Conservation (phyloP, 164 flowering plant genomes). For the Annona squamosa region DNA sequence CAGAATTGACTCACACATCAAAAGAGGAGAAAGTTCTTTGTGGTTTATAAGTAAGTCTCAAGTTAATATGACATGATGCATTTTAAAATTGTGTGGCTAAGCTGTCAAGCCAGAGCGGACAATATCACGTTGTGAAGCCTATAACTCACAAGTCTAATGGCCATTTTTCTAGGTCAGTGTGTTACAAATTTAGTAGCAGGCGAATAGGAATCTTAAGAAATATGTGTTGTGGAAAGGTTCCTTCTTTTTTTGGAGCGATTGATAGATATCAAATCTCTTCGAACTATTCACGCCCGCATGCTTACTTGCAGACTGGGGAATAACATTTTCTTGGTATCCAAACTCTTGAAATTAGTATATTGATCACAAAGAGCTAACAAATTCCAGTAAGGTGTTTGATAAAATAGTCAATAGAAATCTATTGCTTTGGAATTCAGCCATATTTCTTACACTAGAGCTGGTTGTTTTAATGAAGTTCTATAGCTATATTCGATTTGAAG, state of each 20-base stretch:
- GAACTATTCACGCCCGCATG: conserved; percentile 32
- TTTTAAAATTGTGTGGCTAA: no score
- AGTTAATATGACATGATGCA: no score
- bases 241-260: conserved; percentile 24
- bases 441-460: conserved; percentile 35
- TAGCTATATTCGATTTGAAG: conserved; percentile 29
- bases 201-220: conserved; percentile 5
- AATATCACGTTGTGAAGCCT: no score
- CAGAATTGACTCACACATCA: no score
- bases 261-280: conserved; percentile 19
- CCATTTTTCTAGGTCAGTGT: no score
- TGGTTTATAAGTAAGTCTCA: no score
- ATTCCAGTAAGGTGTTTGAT: conserved; percentile 34
- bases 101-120: no score
- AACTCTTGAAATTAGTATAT: conserved; percentile 33
- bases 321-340: conserved; percentile 33
- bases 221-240: conserved; percentile 10
- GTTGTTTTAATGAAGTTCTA: conserved; percentile 33
- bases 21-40: no score
- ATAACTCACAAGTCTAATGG: no score
- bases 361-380: conserved; percentile 21
- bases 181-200: neutral
- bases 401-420: conserved; percentile 23
- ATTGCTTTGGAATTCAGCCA: conserved; percentile 36
- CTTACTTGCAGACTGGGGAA: conserved; percentile 22